A percentile compares a stretch with the other conserved stretches of the same genome.
These are phyloP conservation scores for Hysterangium stoloniferum DNA, from an alignment of 768 basidiomycete genomes.

Conservation along the genomic window DNA sequence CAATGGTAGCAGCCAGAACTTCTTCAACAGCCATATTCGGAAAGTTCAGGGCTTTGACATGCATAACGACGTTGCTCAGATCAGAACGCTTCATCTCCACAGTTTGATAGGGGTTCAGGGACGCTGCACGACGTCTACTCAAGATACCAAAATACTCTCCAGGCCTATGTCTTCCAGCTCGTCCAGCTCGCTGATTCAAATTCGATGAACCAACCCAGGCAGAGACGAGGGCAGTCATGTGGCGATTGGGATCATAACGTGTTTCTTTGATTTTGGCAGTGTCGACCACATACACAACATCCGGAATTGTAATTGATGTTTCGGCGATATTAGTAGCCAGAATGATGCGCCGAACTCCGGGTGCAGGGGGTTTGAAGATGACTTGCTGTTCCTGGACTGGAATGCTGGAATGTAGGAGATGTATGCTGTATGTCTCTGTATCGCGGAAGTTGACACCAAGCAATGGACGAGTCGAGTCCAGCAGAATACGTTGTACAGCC, in stretches of 20 bases:
- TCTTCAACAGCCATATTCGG: constrained; percentile 81
- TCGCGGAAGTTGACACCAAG: constrained; percentile 59
- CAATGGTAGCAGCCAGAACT: constrained; percentile 77
- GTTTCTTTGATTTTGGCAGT: constrained; percentile 83
- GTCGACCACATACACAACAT: constrained; percentile 92
- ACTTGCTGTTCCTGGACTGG: constrained; percentile 84
- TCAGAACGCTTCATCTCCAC: constrained; percentile 95
- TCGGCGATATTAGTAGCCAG: constrained; percentile 94
- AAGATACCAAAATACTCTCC: constrained; percentile 90
- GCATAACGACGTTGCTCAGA: constrained; percentile 90
- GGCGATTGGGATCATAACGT: constrained; percentile 80
- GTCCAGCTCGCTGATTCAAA: constrained; percentile 83
- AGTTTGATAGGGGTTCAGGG: constrained; percentile 70
- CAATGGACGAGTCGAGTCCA: constrained; percentile 33
- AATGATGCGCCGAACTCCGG: constrained; percentile 79
- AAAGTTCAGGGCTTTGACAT: constrained; percentile 88
- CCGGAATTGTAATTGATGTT: constrained; percentile 91
- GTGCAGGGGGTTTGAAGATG: constrained; percentile 76
- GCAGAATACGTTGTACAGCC: constrained; percentile 57
- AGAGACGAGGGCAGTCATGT: constrained; percentile 81
- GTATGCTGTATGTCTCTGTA: constrained; percentile 52
- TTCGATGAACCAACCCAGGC: constrained; percentile 91
- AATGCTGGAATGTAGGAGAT: constrained; percentile 83
- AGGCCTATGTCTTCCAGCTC: constrained; percentile 84
- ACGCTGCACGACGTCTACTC: constrained; percentile 48